Percentiles rank a stretch among this genome's conserved stretches.
phyloP scores from a whole-genome alignment of 305 asterid species.

The Solanum hybrid region DNA sequence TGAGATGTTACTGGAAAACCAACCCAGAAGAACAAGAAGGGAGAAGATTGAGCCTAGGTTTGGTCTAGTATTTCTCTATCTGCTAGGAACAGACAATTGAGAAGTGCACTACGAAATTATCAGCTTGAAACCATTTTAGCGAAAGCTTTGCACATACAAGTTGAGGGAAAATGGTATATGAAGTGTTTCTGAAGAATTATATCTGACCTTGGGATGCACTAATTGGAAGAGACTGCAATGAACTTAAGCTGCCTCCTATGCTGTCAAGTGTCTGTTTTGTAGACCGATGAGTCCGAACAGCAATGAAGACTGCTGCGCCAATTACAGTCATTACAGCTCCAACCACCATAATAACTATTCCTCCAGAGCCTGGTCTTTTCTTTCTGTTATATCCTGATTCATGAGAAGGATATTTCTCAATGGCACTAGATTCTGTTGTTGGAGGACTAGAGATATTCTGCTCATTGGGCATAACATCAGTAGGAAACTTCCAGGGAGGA shows the following conservation, averaged over 20 bases:
- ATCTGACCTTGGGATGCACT: constrained; percentile 2
- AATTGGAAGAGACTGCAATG: constrained; percentile 35
- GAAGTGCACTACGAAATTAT: neutral
- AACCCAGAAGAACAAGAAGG: neutral
- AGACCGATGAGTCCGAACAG: constrained; percentile 22
- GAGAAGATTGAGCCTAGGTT: neutral
- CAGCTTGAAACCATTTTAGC: neutral
- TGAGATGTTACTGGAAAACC: neutral
- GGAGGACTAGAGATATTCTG: constrained; percentile 60
- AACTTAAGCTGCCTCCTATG: constrained; percentile 27
- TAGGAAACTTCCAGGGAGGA: constrained; percentile 75
- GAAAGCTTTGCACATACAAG: neutral
- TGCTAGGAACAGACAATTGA: neutral
- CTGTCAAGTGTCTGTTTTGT: constrained; percentile 19
- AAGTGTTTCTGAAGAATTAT: neutral
- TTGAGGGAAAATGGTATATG: neutral
- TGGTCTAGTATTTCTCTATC: neutral
- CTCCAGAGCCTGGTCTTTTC: constrained; percentile 31
- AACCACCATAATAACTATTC: constrained; percentile 30
- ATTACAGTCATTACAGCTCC: constrained; percentile 48
- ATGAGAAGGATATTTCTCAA: constrained; percentile 45
- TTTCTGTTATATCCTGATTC: constrained; percentile 18
- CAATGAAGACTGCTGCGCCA: constrained; percentile 33
- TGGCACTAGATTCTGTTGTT: constrained; percentile 50
- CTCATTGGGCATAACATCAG: constrained; percentile 38